Percentiles rank a stretch among this genome's conserved stretches.
Evolutionary conservation across 805 yeast genomes (phyloP).

Genomic region (Yarrowia divulgata): DNA sequence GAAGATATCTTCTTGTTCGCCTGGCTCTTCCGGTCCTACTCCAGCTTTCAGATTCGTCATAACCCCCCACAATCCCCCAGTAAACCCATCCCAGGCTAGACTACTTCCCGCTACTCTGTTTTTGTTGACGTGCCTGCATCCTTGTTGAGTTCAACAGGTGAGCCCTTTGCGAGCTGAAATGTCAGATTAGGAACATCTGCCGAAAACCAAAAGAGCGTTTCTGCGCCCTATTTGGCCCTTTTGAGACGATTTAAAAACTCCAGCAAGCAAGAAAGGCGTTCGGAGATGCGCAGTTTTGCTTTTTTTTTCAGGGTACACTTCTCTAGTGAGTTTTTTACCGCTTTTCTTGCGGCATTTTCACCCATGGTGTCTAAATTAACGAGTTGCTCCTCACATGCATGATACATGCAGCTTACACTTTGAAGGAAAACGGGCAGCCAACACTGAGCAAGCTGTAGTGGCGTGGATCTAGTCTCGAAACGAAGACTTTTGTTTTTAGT

Average conservation of each 20-base stretch:
- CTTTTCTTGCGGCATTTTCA: conserved; percentile 35
- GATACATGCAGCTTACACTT: not conserved
- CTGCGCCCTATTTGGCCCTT: too few species aligned
- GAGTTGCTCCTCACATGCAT: conserved; percentile 24
- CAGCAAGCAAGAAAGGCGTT: not conserved
- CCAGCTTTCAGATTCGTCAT: too few species aligned
- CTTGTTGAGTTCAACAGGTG: conserved; percentile 38
- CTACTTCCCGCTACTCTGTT: not conserved
- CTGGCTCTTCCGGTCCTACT: too few species aligned
- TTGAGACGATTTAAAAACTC: not conserved
- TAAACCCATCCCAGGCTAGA: not conserved
- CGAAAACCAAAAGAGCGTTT: too few species aligned
- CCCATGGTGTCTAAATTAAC: not conserved
- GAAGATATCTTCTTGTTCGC: too few species aligned
- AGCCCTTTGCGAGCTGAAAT: not conserved
- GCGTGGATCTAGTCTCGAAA: too few species aligned
- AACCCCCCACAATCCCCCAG: too few species aligned
- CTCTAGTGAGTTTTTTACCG: not conserved
- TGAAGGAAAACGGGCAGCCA: conserved; percentile 5
- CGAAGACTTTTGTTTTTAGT: too few species aligned
- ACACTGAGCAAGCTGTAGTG: too few species aligned
- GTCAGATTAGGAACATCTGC: too few species aligned
- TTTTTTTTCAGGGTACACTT: not conserved
- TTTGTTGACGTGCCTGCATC: conserved; percentile 39
- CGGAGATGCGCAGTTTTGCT: too few species aligned